These are phyloP conservation scores for Xanthoceras sorbifolium DNA, from an alignment of 345 rosid genomes.

Conservation along the genomic window DNA sequence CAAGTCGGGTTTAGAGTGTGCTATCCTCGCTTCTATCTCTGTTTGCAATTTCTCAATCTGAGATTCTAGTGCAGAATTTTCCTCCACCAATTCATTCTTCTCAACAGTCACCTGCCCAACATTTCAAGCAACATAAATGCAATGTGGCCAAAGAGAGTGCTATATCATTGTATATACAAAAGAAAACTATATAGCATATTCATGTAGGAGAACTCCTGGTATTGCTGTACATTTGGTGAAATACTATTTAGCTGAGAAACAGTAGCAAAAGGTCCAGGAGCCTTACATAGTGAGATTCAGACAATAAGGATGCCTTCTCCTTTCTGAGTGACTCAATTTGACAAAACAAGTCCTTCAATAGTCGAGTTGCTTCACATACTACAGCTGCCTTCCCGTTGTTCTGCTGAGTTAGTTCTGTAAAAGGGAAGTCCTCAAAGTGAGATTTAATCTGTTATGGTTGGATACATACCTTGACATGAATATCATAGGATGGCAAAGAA, in stretches of 20 bases:
- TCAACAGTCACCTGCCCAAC: conserved; percentile 63
- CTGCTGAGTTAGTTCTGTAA: conserved; percentile 57
- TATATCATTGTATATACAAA: not conserved
- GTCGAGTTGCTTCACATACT: conserved; percentile 67
- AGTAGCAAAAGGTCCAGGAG: not conserved
- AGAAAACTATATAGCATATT: not conserved
- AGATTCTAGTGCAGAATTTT: conserved; percentile 62
- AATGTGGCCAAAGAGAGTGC: not conserved
- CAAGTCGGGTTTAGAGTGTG: conserved; percentile 57
- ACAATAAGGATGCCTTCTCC: conserved; percentile 64
- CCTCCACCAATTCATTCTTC: conserved; percentile 84
- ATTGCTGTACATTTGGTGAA: not conserved
- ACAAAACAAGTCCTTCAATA: conserved; percentile 65
- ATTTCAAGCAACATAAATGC: conserved; percentile 7
- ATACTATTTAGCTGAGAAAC: not conserved
- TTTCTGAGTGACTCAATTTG: conserved; percentile 77
- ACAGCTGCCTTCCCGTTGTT: conserved; percentile 85
- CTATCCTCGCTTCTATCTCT: conserved; percentile 50
- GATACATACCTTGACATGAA: not conserved
- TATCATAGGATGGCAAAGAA: not conserved
- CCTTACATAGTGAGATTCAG: conserved; percentile 84
- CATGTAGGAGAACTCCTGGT: not conserved
- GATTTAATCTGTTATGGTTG: not conserved
- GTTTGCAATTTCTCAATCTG: conserved; percentile 56
- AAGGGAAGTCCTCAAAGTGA: conserved; percentile 16